phyloP scores from a whole-genome alignment of 2,329 filamentous ascomycete species.

The Diplodia mutila region DNA sequence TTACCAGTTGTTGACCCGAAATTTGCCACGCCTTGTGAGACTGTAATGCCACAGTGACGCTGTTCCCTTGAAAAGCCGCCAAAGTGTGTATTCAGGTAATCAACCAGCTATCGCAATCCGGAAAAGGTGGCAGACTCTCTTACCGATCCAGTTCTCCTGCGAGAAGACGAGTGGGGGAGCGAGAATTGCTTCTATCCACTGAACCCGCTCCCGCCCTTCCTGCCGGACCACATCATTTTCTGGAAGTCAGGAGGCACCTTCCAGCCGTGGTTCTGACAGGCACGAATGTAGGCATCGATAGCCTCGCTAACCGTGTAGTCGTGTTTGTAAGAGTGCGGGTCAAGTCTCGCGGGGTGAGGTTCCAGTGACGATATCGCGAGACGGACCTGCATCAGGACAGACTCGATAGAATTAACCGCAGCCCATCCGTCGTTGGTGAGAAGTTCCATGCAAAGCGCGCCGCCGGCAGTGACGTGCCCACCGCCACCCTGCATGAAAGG shows the following conservation, averaged over 20 bases:
- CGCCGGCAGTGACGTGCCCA: conserved; percentile 82
- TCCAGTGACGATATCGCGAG: conserved; percentile 73
- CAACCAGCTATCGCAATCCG: too few species aligned
- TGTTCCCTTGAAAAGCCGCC: too few species aligned
- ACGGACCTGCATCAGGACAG: conserved; percentile 78
- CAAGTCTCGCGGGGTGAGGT: conserved; percentile 72
- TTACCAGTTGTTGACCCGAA: too few species aligned
- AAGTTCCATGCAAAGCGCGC: conserved; percentile 83
- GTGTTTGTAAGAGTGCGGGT: conserved; percentile 31
- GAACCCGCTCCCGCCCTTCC: not conserved
- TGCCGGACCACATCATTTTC: not conserved
- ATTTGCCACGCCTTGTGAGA: too few species aligned
- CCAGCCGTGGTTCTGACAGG: conserved; percentile 74
- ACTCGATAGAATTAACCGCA: conserved; percentile 73
- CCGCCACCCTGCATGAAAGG: conserved; percentile 74
- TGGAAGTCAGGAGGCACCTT: conserved; percentile 58
- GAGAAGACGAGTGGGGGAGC: too few species aligned
- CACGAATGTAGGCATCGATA: conserved; percentile 71
- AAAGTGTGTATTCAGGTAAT: too few species aligned
- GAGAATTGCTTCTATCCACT: not conserved
- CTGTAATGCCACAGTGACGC: too few species aligned
- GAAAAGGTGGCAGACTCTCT: too few species aligned
- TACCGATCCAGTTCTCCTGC: too few species aligned
- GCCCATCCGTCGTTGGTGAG: conserved; percentile 84
- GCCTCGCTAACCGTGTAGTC: conserved; percentile 74